A percentile compares a stretch with the other conserved stretches of the same genome.
Conservation (phyloP, 768 basidiomycete genomes). For the Suillus lakei region DNA sequence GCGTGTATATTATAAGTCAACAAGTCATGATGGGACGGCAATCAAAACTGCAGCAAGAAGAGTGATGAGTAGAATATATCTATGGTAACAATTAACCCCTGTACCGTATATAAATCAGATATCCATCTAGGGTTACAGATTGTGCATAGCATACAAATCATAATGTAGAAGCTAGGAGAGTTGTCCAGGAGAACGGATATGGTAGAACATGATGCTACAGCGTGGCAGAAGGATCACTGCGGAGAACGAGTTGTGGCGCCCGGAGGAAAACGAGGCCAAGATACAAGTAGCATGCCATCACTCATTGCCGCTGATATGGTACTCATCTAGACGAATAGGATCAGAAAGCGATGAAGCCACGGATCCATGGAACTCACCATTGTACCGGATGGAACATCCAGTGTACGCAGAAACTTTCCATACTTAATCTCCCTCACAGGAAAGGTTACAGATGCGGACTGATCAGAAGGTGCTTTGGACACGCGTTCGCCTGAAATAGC, state of each 20-base stretch:
- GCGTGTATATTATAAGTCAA: background rate
- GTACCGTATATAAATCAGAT: background rate
- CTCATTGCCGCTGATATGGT: constrained; percentile 44
- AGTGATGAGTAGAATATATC: background rate
- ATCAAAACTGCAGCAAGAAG: background rate
- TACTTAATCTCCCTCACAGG: constrained; percentile 44
- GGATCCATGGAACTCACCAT: constrained; percentile 30
- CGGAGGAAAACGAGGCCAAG: constrained; percentile 40
- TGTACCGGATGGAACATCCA: constrained; percentile 41
- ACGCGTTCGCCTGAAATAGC: constrained; percentile 41
- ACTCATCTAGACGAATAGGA: constrained; percentile 27
- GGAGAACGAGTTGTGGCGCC: constrained; percentile 19
- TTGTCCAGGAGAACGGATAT: background rate
- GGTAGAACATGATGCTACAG: constrained; percentile 10
- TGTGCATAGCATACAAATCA: constrained; percentile 13
- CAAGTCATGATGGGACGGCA: background rate
- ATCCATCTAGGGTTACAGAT: background rate
- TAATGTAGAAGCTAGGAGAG: constrained; percentile 3
- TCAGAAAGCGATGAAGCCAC: constrained; percentile 5
- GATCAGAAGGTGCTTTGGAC: constrained; percentile 19
- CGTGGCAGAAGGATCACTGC: constrained; percentile 4
- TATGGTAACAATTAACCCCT: constrained; percentile 5
- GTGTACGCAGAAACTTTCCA: constrained; percentile 41
- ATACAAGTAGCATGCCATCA: constrained; percentile 43
- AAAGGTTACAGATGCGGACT: constrained; percentile 25